phyloP scores from a whole-genome alignment of 345 rosid genomes.

The Arabis alpina region DNA sequence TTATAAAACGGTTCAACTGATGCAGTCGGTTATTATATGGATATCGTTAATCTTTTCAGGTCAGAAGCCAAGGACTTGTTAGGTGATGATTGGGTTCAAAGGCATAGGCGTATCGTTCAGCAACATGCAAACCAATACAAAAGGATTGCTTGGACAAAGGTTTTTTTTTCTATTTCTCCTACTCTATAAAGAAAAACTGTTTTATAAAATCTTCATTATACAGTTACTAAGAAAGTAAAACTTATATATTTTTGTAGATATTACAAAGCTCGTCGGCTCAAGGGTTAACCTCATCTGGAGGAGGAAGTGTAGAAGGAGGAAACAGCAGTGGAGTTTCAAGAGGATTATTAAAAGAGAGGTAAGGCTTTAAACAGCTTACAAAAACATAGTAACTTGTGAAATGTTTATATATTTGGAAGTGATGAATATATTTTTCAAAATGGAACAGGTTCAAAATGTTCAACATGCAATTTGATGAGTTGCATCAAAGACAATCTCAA shows the following conservation, averaged over 20 bases:
- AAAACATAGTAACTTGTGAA: background rate
- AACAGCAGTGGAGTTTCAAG: conserved; percentile 93
- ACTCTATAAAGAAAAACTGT: background rate
- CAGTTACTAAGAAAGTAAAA: background rate
- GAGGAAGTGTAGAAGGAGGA: conserved; percentile 73
- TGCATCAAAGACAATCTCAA: conserved; percentile 95
- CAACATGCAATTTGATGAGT: conserved; percentile 93
- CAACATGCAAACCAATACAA: conserved; percentile 98
- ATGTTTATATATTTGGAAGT: conserved; percentile 3
- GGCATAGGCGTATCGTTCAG: conserved; percentile 94
- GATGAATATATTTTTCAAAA: background rate
- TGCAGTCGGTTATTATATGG: conserved; percentile 5
- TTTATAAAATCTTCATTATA: background rate
- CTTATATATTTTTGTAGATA: conserved; percentile 51
- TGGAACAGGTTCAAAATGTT: conserved; percentile 82
- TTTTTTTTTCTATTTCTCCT: conserved; percentile 31
- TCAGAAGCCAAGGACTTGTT: conserved; percentile 99
- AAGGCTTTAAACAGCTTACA: background rate
- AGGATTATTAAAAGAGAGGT: conserved; percentile 92
- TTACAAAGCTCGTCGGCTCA: conserved; percentile 81
- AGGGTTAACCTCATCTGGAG: conserved; percentile 96
- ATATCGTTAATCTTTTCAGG: conserved; percentile 48
- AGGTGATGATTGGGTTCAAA: conserved; percentile 99
- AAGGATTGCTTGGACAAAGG: conserved; percentile 96
- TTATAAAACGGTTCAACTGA: background rate